A percentile compares a stretch with the other conserved stretches of the same genome.
phyloP scores from a whole-genome alignment of 139 green algal species.

The Chlorella sp. region DNA sequence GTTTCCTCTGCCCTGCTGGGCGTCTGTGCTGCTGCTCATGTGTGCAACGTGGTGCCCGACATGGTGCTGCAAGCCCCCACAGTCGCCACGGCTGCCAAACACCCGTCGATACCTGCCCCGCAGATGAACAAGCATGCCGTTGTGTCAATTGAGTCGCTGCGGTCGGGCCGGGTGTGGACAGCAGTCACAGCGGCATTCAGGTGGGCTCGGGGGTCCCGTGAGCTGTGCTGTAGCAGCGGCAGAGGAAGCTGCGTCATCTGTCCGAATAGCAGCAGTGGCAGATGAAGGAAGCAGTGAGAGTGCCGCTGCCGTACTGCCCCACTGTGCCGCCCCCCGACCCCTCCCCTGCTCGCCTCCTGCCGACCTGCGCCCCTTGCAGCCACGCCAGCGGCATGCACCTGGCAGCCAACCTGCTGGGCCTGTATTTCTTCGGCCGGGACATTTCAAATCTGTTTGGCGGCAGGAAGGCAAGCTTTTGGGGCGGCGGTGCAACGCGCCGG shows the following conservation, averaged over 20 bases:
- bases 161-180: slow-evolving; percentile 46
- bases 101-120: neutral
- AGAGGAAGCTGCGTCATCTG: too few relatives aligned
- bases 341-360: too few relatives aligned
- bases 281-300: too few relatives aligned
- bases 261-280: too few relatives aligned
- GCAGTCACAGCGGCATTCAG: slow-evolving; percentile 53
- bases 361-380: neutral
- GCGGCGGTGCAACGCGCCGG: too few relatives aligned
- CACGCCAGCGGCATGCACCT: slow-evolving; percentile 52
- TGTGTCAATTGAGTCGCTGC: slow-evolving; percentile 32
- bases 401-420: slow-evolving; percentile 56
- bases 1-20: neutral
- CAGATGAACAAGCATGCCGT: slow-evolving; percentile 50
- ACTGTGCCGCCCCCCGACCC: too few relatives aligned
- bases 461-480: neutral
- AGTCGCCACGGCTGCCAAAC: neutral
- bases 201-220: too few relatives aligned
- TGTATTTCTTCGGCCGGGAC: slow-evolving; percentile 63
- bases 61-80: neutral
- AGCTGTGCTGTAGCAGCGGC: too few relatives aligned
- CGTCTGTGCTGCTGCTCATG: neutral
- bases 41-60: neutral
- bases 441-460: slow-evolving; percentile 45
- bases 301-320: too few relatives aligned